These are phyloP conservation scores for Colletotrichum sp. DNA, from an alignment of 2,329 filamentous ascomycete genomes.

Conservation along the genomic window DNA sequence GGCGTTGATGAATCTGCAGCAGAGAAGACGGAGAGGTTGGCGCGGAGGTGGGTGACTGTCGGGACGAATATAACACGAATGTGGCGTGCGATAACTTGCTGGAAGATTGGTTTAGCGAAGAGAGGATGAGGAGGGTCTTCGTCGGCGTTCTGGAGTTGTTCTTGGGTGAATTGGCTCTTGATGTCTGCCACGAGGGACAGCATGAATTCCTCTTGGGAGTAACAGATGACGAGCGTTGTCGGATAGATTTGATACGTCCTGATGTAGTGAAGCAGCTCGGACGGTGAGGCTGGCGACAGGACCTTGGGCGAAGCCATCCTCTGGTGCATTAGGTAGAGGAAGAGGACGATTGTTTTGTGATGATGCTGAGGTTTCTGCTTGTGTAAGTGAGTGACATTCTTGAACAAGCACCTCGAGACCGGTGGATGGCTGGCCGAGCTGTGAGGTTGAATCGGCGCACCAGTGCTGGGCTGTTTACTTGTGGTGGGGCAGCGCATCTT, in stretches of 20 bases:
- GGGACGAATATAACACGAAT: conserved; percentile 76
- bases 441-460: neutral
- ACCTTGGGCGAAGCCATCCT: conserved; percentile 40
- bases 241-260: conserved; percentile 60
- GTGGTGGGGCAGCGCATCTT: neutral
- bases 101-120: conserved; percentile 68
- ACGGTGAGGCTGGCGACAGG: conserved; percentile 58
- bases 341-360: neutral
- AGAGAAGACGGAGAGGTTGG: conserved; percentile 69
- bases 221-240: conserved; percentile 76
- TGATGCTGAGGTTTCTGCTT: neutral
- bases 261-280: conserved; percentile 69
- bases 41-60: conserved; percentile 78
- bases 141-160: neutral
- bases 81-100: conserved; percentile 71
- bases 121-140: conserved; percentile 35
- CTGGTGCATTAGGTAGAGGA: neutral
- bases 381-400: neutral
- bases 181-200: conserved; percentile 57
- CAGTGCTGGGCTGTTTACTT: neutral
- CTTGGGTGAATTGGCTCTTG: neutral
- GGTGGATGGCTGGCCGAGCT: neutral
- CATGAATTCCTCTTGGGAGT: conserved; percentile 68
- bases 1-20: conserved; percentile 38
- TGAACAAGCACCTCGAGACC: neutral